These are phyloP conservation scores for Bruguiera parviflora DNA, from an alignment of 345 rosid species.

Conservation along the genomic window DNA sequence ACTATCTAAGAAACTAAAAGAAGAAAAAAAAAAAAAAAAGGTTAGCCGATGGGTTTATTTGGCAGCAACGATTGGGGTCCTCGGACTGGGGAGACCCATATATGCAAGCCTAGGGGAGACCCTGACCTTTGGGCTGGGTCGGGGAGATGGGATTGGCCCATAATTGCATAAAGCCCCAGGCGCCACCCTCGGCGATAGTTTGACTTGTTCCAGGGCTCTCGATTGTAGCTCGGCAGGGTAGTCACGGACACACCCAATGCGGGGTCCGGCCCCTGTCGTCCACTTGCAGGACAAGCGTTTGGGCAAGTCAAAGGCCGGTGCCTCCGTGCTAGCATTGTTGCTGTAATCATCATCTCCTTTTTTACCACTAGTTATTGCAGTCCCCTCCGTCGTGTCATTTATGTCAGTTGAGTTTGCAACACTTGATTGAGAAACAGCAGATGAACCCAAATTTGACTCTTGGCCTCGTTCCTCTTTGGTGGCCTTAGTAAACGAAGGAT, in stretches of 20 bases:
- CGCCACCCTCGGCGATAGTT: conserved; percentile 64
- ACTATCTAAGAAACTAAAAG: too few species aligned
- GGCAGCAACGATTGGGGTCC: conserved; percentile 29
- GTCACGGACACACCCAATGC: conserved; percentile 87
- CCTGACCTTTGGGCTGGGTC: conserved; percentile 73
- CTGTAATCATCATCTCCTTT: conserved; percentile 14
- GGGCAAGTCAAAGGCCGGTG: conserved; percentile 8
- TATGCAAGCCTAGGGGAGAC: conserved; percentile 72
- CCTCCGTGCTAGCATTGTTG: neutral
- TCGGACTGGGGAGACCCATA: conserved; percentile 83
- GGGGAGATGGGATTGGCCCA: conserved; percentile 86
- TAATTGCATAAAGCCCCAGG: conserved; percentile 26
- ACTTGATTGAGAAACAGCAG: neutral
- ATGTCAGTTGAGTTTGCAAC: neutral
- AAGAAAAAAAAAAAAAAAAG: neutral
- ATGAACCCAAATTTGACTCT: conserved; percentile 4
- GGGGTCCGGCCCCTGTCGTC: conserved; percentile 73
- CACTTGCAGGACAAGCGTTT: conserved; percentile 62
- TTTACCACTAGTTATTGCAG: conserved; percentile 4
- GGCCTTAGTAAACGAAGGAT: conserved; percentile 8
- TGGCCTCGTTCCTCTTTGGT: conserved; percentile 24
- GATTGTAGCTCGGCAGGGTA: conserved; percentile 65
- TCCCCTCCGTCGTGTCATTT: conserved; percentile 9
- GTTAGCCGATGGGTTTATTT: conserved; percentile 14
- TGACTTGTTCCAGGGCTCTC: conserved; percentile 78